Evolutionary conservation across 768 basidiomycete genomes (phyloP).

Genomic region (Collybia nuda): DNA sequence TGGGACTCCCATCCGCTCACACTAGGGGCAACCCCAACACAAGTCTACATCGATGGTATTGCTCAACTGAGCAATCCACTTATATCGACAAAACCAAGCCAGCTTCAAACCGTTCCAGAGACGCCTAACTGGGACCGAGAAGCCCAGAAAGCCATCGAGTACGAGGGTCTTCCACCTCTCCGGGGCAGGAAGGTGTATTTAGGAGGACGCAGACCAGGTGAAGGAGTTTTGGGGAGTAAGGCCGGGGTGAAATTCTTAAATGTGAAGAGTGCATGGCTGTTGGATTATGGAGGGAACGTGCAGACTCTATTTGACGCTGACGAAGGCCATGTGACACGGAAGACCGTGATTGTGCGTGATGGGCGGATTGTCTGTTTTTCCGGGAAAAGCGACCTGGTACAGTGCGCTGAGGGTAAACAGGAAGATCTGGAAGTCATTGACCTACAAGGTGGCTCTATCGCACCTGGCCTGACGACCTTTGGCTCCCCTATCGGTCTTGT

Average conservation of each 20-base stretch:
- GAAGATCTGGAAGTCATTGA: slow-evolving; percentile 36
- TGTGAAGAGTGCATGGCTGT: slow-evolving; percentile 40
- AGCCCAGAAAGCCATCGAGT: slow-evolving; percentile 52
- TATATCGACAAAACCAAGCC: slow-evolving; percentile 39
- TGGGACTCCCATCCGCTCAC: slow-evolving; percentile 81
- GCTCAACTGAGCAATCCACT: slow-evolving; percentile 48
- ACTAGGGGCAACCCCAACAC: slow-evolving; percentile 76
- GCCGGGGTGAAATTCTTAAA: slow-evolving; percentile 52
- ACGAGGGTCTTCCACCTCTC: slow-evolving; percentile 72
- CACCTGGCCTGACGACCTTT: slow-evolving; percentile 62
- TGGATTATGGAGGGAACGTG: slow-evolving; percentile 15
- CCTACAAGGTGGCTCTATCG: slow-evolving; percentile 62
- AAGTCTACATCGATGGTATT: slow-evolving; percentile 86
- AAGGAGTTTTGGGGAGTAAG: background rate
- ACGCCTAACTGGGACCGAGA: slow-evolving; percentile 64
- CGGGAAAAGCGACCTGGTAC: slow-evolving; percentile 13
- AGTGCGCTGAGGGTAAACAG: slow-evolving; percentile 6
- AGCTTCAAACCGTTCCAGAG: slow-evolving; percentile 50
- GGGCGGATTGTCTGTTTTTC: slow-evolving; percentile 52
- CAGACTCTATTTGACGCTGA: slow-evolving; percentile 21
- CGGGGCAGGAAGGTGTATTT: slow-evolving; percentile 27
- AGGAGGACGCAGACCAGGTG: background rate
- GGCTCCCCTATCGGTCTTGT: slow-evolving; percentile 65
- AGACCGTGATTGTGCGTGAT: slow-evolving; percentile 44
- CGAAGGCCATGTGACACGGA: slow-evolving; percentile 11